A percentile compares a stretch with the other conserved stretches of the same genome.
Evolutionary conservation across 2,329 filamentous ascomycete genomes (phyloP).

Genomic region (Diplodia mutila): DNA sequence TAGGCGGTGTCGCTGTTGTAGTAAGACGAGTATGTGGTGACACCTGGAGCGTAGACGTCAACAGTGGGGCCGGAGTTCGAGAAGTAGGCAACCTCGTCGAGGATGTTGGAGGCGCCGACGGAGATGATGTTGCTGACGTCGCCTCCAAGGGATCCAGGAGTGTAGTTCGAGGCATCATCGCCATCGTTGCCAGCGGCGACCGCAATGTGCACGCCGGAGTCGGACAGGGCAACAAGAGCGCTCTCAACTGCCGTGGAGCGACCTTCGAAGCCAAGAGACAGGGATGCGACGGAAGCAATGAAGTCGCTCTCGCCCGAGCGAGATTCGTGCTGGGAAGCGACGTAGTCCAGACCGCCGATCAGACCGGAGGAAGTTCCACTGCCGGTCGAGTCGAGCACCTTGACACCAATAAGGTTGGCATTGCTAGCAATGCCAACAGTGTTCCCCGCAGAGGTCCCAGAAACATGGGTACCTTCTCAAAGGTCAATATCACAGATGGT

Average conservation of each 20-base stretch:
- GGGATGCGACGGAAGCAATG: conserved; percentile 39
- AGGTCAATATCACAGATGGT: neutral
- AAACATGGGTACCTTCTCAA: conserved; percentile 40
- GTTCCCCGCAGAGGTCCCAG: conserved; percentile 40
- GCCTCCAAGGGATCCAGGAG: conserved; percentile 34
- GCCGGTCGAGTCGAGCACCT: conserved; percentile 40
- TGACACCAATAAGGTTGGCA: conserved; percentile 41
- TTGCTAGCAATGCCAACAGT: conserved; percentile 43
- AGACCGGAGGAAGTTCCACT: conserved; percentile 37
- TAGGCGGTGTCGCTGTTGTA: conserved; percentile 39
- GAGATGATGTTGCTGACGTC: conserved; percentile 44
- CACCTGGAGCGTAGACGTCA: conserved; percentile 45
- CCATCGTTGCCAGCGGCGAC: conserved; percentile 42
- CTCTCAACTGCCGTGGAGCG: conserved; percentile 24
- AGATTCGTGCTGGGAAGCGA: conserved; percentile 40
- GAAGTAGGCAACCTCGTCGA: conserved; percentile 39
- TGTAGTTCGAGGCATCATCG: conserved; percentile 34
- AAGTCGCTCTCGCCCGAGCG: conserved; percentile 39
- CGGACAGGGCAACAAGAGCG: conserved; percentile 16
- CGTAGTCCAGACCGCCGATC: conserved; percentile 45
- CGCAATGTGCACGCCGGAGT: conserved; percentile 28
- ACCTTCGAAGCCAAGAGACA: conserved; percentile 45
- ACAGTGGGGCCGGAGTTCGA: conserved; percentile 43
- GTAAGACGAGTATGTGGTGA: conserved; percentile 49
- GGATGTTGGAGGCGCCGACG: conserved; percentile 42